These are phyloP conservation scores for Lathyrus oleraceus DNA, from an alignment of 306 rosid species.

Conservation along the genomic window DNA sequence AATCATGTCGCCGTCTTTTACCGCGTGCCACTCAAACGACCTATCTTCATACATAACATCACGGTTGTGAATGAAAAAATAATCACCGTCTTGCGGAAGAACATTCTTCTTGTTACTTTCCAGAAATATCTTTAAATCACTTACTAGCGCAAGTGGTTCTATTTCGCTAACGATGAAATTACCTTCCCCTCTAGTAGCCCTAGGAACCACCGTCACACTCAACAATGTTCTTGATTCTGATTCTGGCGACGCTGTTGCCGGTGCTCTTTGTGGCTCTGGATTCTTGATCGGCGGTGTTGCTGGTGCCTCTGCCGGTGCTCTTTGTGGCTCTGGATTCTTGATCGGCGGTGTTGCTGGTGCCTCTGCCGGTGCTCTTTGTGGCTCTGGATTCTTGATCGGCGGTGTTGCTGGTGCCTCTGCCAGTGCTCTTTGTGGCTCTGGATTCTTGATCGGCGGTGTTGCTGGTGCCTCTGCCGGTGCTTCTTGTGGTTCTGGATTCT, in stretches of 20 bases:
- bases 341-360: too few species aligned
- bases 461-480: not conserved
- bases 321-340: too few species aligned
- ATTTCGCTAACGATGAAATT: not conserved
- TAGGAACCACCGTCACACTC: not conserved
- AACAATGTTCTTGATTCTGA: not conserved
- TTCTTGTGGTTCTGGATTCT: not conserved
- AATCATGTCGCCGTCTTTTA: slow-evolving; percentile 49
- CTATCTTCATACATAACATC: slow-evolving; percentile 57
- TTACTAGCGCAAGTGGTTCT: not conserved
- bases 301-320: not conserved
- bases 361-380: not conserved
- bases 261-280: not conserved
- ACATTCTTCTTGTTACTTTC: not conserved
- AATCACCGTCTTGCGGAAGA: slow-evolving; percentile 45
- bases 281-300: not conserved
- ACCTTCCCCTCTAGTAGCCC: not conserved
- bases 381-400: not conserved
- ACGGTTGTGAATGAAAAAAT: slow-evolving; percentile 58
- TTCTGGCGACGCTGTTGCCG: not conserved
- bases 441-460: too few species aligned
- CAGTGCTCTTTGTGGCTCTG: not conserved
- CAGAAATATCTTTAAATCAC: not conserved
- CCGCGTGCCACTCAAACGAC: slow-evolving; percentile 58
- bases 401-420: not conserved